phyloP scores from a whole-genome alignment of 768 basidiomycete species.

The Tulasnella sp. region DNA sequence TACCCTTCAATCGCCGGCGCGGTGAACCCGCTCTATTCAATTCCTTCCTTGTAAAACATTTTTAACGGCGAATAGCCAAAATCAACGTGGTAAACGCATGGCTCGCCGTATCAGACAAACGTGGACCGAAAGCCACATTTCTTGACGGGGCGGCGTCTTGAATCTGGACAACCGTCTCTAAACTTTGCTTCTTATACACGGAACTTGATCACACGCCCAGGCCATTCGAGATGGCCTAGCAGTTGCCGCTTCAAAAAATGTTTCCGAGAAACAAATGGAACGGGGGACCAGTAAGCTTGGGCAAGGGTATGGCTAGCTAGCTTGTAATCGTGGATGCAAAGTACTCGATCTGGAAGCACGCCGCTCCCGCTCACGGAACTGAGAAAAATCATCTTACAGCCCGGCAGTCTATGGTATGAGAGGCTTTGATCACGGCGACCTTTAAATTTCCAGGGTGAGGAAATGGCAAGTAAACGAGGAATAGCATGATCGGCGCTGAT shows the following conservation, averaged over 20 bases:
- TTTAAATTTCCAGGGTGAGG: neutral
- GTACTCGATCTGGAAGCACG: neutral
- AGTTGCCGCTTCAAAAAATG: no score
- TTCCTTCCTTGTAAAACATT: neutral
- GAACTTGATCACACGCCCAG: neutral
- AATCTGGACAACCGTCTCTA: neutral
- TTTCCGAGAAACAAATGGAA: neutral
- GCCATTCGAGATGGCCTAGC: neutral
- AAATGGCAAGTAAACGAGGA: no score
- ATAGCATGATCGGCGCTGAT: neutral
- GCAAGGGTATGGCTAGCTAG: neutral
- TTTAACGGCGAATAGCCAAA: neutral
- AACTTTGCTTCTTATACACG: neutral
- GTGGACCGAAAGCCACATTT: neutral
- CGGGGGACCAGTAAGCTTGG: neutral
- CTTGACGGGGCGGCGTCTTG: neutral
- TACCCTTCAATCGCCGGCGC: neutral
- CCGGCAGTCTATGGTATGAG: neutral
- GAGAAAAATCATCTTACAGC: neutral
- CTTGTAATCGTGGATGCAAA: neutral
- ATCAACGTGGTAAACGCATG: neutral
- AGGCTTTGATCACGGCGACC: neutral
- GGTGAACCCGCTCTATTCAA: neutral
- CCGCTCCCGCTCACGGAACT: neutral
- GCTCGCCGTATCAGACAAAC: neutral